Percentiles rank a stretch among this genome's conserved stretches.
phyloP scores from a whole-genome alignment of 75 land plant species.

The Sequoiadendron giganteum region DNA sequence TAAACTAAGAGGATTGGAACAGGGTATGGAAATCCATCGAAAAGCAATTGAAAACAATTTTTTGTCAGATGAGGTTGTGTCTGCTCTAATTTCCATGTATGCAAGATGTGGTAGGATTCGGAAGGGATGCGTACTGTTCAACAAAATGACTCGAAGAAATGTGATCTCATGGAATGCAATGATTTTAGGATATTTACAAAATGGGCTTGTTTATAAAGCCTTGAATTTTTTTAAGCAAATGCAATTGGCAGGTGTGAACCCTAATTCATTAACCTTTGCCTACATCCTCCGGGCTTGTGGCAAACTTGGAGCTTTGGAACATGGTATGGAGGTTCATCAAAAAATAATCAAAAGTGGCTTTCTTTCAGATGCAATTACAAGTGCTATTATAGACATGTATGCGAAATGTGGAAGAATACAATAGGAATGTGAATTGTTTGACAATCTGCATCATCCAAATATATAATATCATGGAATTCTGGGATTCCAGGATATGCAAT shows the following conservation, averaged over 20 bases:
- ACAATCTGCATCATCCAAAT: constrained; percentile 20
- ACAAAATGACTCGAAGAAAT: background rate
- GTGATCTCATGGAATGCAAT: constrained; percentile 19
- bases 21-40: constrained; percentile 12
- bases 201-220: constrained; percentile 11
- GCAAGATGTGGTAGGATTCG: constrained; percentile 14
- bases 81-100: constrained; percentile 21
- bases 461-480: constrained; percentile 43
- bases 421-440: constrained; percentile 23
- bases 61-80: background rate
- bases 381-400: constrained; percentile 42
- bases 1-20: constrained; percentile 7
- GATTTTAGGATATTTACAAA: constrained; percentile 19
- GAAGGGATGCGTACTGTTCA: constrained; percentile 12
- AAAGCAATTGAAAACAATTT: background rate
- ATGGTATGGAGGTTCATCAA: constrained; percentile 19
- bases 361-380: background rate
- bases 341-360: background rate
- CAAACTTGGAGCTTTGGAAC: constrained; percentile 29
- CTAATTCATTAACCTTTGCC: constrained; percentile 35
- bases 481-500: constrained; percentile 39
- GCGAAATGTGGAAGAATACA: constrained; percentile 33
- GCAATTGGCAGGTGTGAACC: constrained; percentile 38
- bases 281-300: constrained; percentile 46
- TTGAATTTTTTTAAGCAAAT: constrained; percentile 31